Conservation (phyloP, 208 protist genomes). For the Leishmania tarentolae region DNA sequence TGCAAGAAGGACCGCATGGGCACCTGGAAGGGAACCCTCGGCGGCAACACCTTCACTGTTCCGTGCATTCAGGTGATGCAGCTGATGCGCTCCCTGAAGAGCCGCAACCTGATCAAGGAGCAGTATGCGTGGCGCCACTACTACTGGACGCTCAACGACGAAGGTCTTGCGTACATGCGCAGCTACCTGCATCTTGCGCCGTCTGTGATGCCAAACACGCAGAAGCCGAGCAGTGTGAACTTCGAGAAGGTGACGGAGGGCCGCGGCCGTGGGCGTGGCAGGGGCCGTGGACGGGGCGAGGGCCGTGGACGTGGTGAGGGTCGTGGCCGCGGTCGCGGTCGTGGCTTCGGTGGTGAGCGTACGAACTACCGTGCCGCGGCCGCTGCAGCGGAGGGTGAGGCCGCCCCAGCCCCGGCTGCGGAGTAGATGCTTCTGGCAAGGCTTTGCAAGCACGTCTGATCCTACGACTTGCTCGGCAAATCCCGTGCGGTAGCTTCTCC, state of each 20-base stretch:
- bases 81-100: slow-evolving; percentile 91
- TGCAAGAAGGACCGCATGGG: slow-evolving; percentile 92
- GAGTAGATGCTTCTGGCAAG: slow-evolving; percentile 8
- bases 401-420: slow-evolving; percentile 38
- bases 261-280: slow-evolving; percentile 44
- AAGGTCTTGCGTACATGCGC: slow-evolving; percentile 93
- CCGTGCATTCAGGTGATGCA: slow-evolving; percentile 89
- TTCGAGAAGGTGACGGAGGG: slow-evolving; percentile 62
- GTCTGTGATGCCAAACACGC: slow-evolving; percentile 89
- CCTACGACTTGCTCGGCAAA: no score
- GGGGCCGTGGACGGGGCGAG: slow-evolving; percentile 54
- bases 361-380: slow-evolving; percentile 69
- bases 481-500: no score
- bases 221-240: slow-evolving; percentile 69
- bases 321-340: slow-evolving; percentile 67
- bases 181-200: slow-evolving; percentile 91
- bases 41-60: slow-evolving; percentile 77
- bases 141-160: slow-evolving; percentile 89
- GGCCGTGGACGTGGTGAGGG: slow-evolving; percentile 55
- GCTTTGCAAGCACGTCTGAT: no score
- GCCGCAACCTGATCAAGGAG: slow-evolving; percentile 92
- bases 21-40: slow-evolving; percentile 82
- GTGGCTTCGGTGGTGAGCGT: slow-evolving; percentile 84
- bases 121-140: slow-evolving; percentile 94
- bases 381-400: slow-evolving; percentile 29